These are phyloP conservation scores for Pleurotus tuoliensis DNA, from an alignment of 768 basidiomycete species.

Conservation along the genomic window DNA sequence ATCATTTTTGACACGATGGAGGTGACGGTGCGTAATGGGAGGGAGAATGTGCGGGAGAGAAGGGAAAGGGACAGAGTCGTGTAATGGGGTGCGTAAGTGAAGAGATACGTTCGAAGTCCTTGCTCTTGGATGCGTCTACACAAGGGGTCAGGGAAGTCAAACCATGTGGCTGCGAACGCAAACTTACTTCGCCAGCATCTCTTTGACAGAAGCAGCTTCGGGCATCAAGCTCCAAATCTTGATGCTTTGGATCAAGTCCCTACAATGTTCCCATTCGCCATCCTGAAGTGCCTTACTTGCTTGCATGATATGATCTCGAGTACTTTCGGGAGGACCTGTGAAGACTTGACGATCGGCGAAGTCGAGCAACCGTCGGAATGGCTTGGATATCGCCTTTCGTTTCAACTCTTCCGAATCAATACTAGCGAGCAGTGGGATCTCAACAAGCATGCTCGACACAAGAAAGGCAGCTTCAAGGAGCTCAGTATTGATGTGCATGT, in stretches of 20 bases:
- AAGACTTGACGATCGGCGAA: conserved; percentile 98
- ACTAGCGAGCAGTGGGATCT: conserved; percentile 92
- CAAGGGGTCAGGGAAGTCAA: conserved; percentile 10
- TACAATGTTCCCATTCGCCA: conserved; percentile 95
- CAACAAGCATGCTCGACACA: conserved; percentile 97
- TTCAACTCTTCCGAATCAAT: conserved; percentile 93
- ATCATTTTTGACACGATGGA: conserved; percentile 98
- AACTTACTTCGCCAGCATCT: conserved; percentile 88
- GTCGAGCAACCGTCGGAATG: conserved; percentile 91
- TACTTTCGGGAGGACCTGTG: conserved; percentile 97
- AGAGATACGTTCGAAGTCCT: conserved; percentile 92
- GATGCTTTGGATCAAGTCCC: conserved; percentile 91
- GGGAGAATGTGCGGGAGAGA: conserved; percentile 83
- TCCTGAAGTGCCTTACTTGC: conserved; percentile 94
- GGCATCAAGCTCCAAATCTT: conserved; percentile 99
- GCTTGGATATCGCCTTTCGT: conserved; percentile 92
- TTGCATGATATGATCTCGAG: conserved; percentile 98
- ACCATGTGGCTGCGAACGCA: background rate
- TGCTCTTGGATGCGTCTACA: conserved; percentile 95
- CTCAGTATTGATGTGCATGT: conserved; percentile 99
- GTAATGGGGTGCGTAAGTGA: conserved; percentile 96
- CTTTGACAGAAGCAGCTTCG: conserved; percentile 80
- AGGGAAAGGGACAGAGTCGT: conserved; percentile 84
- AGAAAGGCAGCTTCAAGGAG: conserved; percentile 96
- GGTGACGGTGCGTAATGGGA: conserved; percentile 77